phyloP scores from a whole-genome alignment of 2,329 filamentous ascomycete genomes.

The Clonostachys sp. region DNA sequence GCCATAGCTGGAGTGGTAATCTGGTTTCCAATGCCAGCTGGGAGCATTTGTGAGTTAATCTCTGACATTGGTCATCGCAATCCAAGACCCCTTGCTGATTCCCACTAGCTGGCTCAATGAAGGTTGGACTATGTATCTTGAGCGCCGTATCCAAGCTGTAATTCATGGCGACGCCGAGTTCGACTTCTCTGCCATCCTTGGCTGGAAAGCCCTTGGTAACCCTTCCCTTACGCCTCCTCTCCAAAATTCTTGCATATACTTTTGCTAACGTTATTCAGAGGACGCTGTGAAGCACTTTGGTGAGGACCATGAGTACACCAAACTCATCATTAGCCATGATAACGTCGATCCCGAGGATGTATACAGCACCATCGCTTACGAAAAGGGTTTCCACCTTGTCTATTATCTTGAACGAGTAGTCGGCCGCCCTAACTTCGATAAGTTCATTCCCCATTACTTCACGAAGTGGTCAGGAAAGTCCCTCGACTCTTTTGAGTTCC shows the following conservation, averaged over 20 bases:
- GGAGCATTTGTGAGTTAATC: constrained; percentile 66
- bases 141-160: constrained; percentile 73
- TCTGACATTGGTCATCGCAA: constrained; percentile 2
- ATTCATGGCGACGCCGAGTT: constrained; percentile 82
- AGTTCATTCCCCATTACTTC: constrained; percentile 95
- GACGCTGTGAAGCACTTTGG: constrained; percentile 78
- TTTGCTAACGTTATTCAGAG: constrained; percentile 31
- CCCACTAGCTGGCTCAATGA: constrained; percentile 58
- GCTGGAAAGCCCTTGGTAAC: constrained; percentile 78
- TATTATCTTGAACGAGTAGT: constrained; percentile 86
- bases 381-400: constrained; percentile 94
- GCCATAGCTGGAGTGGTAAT: constrained; percentile 84
- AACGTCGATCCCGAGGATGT: constrained; percentile 93
- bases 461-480: constrained; percentile 79
- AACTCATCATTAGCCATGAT: constrained; percentile 81
- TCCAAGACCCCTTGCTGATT: constrained; percentile 1
- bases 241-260: no score
- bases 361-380: constrained; percentile 88
- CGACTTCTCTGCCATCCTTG: constrained; percentile 93
- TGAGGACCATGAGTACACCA: constrained; percentile 85
- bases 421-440: constrained; percentile 83
- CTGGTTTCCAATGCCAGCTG: constrained; percentile 73
- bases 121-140: constrained; percentile 93
- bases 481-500: constrained; percentile 92
- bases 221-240: background rate